phyloP scores from a whole-genome alignment of 2,329 filamentous ascomycete species.

The Akanthomyces muscarius region DNA sequence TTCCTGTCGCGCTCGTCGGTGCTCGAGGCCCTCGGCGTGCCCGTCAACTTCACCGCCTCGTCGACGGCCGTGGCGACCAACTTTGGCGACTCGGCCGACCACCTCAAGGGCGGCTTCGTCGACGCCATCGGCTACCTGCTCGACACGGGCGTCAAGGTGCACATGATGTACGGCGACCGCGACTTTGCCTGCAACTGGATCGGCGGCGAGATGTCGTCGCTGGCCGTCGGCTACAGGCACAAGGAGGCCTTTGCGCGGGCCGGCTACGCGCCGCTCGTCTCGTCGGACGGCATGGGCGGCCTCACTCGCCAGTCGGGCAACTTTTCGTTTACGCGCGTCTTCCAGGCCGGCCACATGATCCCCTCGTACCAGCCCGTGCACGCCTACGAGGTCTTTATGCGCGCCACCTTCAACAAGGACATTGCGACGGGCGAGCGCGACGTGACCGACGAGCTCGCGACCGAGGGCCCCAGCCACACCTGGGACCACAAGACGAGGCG shows the following conservation, averaged over 20 bases:
- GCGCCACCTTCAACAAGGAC: constrained; percentile 52
- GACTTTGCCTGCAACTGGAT: constrained; percentile 62
- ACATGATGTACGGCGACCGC: constrained; percentile 64
- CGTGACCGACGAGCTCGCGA: constrained; percentile 48
- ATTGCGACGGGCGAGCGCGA: constrained; percentile 51
- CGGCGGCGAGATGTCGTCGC: constrained; percentile 66
- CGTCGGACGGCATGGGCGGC: constrained; percentile 61
- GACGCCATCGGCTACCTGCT: constrained; percentile 55
- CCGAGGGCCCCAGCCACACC: constrained; percentile 48
- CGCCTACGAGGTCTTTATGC: constrained; percentile 54
- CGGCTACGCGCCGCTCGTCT: constrained; percentile 66
- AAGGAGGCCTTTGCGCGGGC: constrained; percentile 48
- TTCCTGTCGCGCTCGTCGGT: constrained; percentile 58
- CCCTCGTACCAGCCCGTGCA: constrained; percentile 57
- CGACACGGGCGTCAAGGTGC: constrained; percentile 61
- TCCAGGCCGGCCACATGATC: constrained; percentile 61
- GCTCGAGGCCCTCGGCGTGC: constrained; percentile 56
- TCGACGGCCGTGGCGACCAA: constrained; percentile 40
- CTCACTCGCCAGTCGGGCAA: constrained; percentile 73
- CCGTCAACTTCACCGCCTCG: constrained; percentile 52
- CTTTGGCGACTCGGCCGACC: constrained; percentile 60
- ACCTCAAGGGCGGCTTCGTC: constrained; percentile 48
- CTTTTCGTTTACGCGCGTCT: constrained; percentile 62
- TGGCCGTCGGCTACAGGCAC: constrained; percentile 54
- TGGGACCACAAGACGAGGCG: constrained; percentile 57